Evolutionary conservation across 2,329 filamentous ascomycete genomes (phyloP).

Genomic region (Penicillium sp.): DNA sequence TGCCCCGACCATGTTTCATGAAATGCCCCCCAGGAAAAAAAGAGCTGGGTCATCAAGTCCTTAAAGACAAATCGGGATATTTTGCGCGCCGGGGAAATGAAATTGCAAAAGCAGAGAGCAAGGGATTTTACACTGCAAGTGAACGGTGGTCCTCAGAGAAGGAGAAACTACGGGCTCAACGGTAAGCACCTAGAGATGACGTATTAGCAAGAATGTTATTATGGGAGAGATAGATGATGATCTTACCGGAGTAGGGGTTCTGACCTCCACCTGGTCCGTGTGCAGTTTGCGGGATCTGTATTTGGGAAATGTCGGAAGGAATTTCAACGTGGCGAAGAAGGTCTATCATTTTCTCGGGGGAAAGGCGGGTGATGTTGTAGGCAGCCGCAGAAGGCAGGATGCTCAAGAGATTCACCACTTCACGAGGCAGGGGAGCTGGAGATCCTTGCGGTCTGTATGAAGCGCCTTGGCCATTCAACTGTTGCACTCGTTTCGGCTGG

Average conservation of each 20-base stretch:
- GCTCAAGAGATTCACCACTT: constrained; percentile 61
- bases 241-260: constrained; percentile 37
- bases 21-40: constrained; percentile 1
- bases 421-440: constrained; percentile 69
- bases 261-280: constrained; percentile 27
- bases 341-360: constrained; percentile 67
- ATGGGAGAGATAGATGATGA: background rate
- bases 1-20: constrained; percentile 6
- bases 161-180: constrained; percentile 4
- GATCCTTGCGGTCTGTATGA: constrained; percentile 53
- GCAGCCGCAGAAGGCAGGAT: constrained; percentile 71
- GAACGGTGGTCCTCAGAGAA: background rate
- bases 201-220: background rate
- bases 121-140: constrained; percentile 12
- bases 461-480: constrained; percentile 28
- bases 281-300: constrained; percentile 35
- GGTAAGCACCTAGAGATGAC: constrained; percentile 16
- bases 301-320: constrained; percentile 52
- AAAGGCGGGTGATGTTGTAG: constrained; percentile 71
- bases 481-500: constrained; percentile 59
- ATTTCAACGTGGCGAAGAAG: constrained; percentile 68
- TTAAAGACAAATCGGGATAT: constrained; percentile 16
- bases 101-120: constrained; percentile 5
- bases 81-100: constrained; percentile 16
- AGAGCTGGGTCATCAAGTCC: constrained; percentile 3